A percentile compares a stretch with the other conserved stretches of the same genome.
These are phyloP conservation scores for Colletotrichum eleusines DNA, from an alignment of 2,329 filamentous ascomycete species.

Conservation along the genomic window DNA sequence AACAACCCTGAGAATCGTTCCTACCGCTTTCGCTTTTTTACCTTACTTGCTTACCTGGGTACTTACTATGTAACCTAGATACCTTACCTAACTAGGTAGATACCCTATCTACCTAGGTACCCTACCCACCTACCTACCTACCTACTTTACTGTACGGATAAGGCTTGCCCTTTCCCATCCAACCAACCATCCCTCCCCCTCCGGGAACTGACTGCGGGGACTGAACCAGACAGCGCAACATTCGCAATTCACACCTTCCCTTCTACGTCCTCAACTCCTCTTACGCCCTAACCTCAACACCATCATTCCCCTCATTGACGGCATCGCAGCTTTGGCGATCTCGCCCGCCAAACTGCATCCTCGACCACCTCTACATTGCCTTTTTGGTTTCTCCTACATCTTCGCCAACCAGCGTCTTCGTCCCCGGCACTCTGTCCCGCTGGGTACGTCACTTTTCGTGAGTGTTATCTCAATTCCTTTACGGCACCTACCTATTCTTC, in stretches of 20 bases:
- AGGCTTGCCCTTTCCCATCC: constrained; percentile 29
- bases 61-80: background rate
- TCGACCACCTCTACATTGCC: background rate
- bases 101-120: too few relatives aligned
- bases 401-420: constrained; percentile 8
- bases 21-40: constrained; percentile 15
- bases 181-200: background rate
- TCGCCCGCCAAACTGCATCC: constrained; percentile 23
- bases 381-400: background rate
- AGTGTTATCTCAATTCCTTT: constrained; percentile 24
- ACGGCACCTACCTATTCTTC: constrained; percentile 23
- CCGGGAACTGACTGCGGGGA: constrained; percentile 14
- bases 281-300: constrained; percentile 15
- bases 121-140: background rate
- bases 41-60: too few relatives aligned
- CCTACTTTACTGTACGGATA: background rate
- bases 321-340: constrained; percentile 28
- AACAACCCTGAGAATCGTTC: constrained; percentile 39
- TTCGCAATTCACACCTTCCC: constrained; percentile 29
- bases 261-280: constrained; percentile 11
- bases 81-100: background rate
- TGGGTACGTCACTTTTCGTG: constrained; percentile 38
- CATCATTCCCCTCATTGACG: constrained; percentile 14
- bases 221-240: constrained; percentile 15
- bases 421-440: constrained; percentile 14